phyloP scores from a whole-genome alignment of 2,329 filamentous ascomycete genomes.

The Fusarium haematococcum region DNA sequence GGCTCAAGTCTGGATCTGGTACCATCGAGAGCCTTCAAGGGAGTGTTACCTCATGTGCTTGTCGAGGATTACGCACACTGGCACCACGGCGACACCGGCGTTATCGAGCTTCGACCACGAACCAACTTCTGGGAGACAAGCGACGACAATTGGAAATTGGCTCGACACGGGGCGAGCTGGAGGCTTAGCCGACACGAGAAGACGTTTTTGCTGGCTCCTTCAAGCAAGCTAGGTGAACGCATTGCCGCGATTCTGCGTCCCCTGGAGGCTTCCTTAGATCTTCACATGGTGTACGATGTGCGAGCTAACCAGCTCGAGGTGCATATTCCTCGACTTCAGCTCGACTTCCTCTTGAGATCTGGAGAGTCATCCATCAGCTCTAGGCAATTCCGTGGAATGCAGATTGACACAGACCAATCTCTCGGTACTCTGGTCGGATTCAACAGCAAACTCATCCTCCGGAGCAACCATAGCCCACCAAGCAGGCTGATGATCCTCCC shows the following conservation, averaged over 20 bases:
- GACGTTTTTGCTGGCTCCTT: neutral
- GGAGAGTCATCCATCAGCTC: slow-evolving; percentile 7
- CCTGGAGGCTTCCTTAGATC: slow-evolving; percentile 4
- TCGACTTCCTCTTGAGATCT: slow-evolving; percentile 12
- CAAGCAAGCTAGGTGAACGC: neutral
- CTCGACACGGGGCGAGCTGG: slow-evolving; percentile 33
- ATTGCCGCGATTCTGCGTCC: slow-evolving; percentile 3
- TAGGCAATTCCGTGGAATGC: slow-evolving; percentile 30
- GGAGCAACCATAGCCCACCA: slow-evolving; percentile 12
- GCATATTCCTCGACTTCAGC: slow-evolving; percentile 37
- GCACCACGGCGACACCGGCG: slow-evolving; percentile 49
- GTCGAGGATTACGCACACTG: slow-evolving; percentile 59
- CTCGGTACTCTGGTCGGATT: slow-evolving; percentile 24
- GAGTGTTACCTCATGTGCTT: slow-evolving; percentile 51
- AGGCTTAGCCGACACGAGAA: neutral
- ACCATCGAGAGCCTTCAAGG: slow-evolving; percentile 45
- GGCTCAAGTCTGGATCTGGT: slow-evolving; percentile 46
- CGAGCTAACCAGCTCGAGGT: neutral
- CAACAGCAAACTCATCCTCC: slow-evolving; percentile 58
- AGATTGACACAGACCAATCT: slow-evolving; percentile 27
- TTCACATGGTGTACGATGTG: slow-evolving; percentile 14
- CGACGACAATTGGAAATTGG: slow-evolving; percentile 34
- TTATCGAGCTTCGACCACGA: slow-evolving; percentile 49
- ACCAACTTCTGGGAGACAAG: slow-evolving; percentile 43
- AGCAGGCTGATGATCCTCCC: slow-evolving; percentile 54